Percentiles rank a stretch among this genome's conserved stretches.
These are phyloP conservation scores for Eucalyptus sp. DNA, from an alignment of 345 rosid species.

Conservation along the genomic window DNA sequence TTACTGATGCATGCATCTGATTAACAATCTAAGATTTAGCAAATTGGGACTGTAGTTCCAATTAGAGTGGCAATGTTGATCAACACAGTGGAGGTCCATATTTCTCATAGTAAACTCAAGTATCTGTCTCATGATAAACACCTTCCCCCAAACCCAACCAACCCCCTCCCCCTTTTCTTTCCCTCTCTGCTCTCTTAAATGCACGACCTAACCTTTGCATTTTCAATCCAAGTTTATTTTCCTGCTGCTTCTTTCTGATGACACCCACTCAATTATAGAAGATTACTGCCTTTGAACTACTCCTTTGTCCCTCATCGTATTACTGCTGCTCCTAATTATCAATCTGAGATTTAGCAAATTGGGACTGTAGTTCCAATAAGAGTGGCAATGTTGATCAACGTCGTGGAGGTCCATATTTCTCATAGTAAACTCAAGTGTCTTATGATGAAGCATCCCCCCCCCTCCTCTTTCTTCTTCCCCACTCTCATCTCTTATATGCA, in stretches of 20 bases:
- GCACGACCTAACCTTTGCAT: background rate
- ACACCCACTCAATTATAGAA: background rate
- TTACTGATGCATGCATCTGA: background rate
- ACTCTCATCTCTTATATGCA: background rate
- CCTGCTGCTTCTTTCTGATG: background rate
- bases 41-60: background rate
- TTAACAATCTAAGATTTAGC: background rate
- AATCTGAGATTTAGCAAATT: background rate
- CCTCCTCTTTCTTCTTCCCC: background rate
- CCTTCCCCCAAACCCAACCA: background rate
- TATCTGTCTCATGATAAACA: background rate
- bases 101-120: background rate
- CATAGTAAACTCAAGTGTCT: background rate
- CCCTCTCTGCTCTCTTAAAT: background rate
- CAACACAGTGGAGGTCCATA: background rate
- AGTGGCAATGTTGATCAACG: background rate
- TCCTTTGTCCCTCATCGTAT: too few species aligned
- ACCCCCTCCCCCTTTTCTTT: background rate
- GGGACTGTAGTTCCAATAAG: background rate
- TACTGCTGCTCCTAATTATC: background rate
- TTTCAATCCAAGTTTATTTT: background rate
- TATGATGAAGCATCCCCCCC: background rate
- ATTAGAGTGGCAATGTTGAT: background rate
- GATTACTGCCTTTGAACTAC: too few species aligned
- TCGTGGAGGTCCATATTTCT: background rate